phyloP scores from a whole-genome alignment of 2,329 filamentous ascomycete species.

The Microdochium nivale region DNA sequence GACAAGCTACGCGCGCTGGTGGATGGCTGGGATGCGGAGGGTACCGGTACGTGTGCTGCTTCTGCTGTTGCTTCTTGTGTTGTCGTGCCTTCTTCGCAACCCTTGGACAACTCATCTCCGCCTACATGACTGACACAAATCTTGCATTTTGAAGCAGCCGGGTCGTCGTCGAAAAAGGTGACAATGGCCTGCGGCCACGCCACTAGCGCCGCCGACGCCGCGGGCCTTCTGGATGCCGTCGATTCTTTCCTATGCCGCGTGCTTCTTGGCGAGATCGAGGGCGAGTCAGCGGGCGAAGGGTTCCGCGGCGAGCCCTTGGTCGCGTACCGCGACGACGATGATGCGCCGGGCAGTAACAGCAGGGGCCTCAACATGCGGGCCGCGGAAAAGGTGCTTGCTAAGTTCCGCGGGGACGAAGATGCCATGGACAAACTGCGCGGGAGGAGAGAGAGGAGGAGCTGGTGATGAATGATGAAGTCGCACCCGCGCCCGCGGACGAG shows the following conservation, averaged over 20 bases:
- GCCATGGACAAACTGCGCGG: background rate
- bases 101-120: too few species aligned
- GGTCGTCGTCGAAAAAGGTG: background rate
- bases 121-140: background rate
- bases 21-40: constrained; percentile 5
- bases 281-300: background rate
- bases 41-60: background rate
- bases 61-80: background rate
- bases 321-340: background rate
- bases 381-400: background rate
- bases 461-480: too few species aligned
- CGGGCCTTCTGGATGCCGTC: background rate
- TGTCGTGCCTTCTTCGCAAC: too few species aligned
- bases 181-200: background rate
- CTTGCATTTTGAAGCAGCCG: background rate
- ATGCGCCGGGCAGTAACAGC: too few species aligned
- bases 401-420: background rate
- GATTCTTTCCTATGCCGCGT: background rate
- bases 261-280: background rate
- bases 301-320: background rate
- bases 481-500: too few species aligned
- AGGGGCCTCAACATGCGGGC: background rate
- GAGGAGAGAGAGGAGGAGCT: background rate
- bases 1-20: constrained; percentile 6
- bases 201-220: background rate